Conservation (phyloP, 805 yeast species). For the Saccharomycopsis babjevae region DNA sequence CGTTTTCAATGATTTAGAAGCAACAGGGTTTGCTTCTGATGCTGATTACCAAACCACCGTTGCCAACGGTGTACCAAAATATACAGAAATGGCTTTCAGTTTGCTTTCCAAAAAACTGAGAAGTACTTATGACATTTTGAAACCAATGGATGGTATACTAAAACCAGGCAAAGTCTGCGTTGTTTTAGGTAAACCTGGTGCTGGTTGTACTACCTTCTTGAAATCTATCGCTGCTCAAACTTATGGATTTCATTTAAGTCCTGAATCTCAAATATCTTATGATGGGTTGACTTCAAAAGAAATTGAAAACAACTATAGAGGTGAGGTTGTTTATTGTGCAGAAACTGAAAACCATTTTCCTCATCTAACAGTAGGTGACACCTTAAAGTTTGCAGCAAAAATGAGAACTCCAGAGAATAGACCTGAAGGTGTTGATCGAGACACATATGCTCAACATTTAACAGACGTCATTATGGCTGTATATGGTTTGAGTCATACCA, state of each 20-base stretch:
- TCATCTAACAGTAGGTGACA: conserved; percentile 50
- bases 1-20: conserved; percentile 47
- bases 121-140: conserved; percentile 35
- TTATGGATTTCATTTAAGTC: conserved; percentile 42
- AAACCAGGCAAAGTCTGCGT: conserved; percentile 61
- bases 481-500: conserved; percentile 43
- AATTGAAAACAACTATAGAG: conserved; percentile 39
- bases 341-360: conserved; percentile 60
- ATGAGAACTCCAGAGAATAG: conserved; percentile 49
- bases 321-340: conserved; percentile 56
- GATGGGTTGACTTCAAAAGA: conserved; percentile 39
- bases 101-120: conserved; percentile 18
- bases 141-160: conserved; percentile 45
- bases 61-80: conserved; percentile 11
- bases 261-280: conserved; percentile 37
- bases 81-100: conserved; percentile 26
- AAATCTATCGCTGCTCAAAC: conserved; percentile 47
- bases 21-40: conserved; percentile 49
- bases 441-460: conserved; percentile 36
- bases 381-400: conserved; percentile 43
- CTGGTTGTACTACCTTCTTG: conserved; percentile 56
- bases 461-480: conserved; percentile 43
- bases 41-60: conserved; percentile 56
- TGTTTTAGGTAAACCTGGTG: conserved; percentile 73
- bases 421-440: conserved; percentile 40